A percentile compares a stretch with the other conserved stretches of the same genome.
These are phyloP conservation scores for Usnea hakonensis DNA, from an alignment of 495 filamentous ascomycete species.

Conservation along the genomic window DNA sequence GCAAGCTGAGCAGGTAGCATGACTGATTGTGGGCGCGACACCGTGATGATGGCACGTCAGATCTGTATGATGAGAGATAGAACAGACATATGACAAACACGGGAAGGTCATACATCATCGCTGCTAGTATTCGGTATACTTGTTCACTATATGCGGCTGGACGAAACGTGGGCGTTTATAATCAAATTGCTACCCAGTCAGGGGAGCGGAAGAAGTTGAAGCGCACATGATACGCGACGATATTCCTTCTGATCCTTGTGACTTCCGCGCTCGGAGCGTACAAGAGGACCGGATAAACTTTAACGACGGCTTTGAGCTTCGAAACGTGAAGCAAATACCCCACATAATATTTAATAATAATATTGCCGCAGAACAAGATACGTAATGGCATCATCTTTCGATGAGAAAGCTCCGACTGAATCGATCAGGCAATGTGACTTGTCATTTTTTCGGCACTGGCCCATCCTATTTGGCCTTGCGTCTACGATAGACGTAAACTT, in stretches of 20 bases:
- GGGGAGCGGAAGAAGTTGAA: background rate
- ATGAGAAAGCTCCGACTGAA: background rate
- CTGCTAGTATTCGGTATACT: background rate
- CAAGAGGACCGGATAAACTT: no score
- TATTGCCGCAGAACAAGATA: background rate
- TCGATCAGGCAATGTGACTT: background rate
- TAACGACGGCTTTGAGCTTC: no score
- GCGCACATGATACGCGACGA: background rate
- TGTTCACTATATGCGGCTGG: background rate
- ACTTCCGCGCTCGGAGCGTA: no score
- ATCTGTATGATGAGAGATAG: background rate
- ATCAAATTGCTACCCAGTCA: background rate
- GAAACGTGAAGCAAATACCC: background rate
- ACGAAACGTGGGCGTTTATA: background rate
- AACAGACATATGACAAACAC: background rate
- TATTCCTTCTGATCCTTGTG: no score
- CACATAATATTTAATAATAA: no score
- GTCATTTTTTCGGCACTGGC: background rate
- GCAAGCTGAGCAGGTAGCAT: background rate
- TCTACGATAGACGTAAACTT: conserved; percentile 47
- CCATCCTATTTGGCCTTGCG: background rate
- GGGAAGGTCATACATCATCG: background rate
- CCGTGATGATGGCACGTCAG: background rate
- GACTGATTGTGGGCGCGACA: background rate
- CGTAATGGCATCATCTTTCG: background rate